Conservation (phyloP, 129 eudicot species). For the Mikania micrantha region DNA sequence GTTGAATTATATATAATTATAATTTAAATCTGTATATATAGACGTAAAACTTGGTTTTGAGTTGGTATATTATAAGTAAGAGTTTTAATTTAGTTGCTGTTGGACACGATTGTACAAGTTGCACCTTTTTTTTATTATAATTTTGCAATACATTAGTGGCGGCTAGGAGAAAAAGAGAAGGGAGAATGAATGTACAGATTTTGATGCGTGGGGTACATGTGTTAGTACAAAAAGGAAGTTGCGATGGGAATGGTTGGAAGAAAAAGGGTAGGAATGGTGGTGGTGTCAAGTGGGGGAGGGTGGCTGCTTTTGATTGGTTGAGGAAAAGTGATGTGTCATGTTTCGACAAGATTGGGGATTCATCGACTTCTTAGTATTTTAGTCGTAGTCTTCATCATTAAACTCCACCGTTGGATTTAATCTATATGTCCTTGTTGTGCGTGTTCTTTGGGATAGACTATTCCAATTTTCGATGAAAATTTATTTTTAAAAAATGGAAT, state of each 20-base stretch:
- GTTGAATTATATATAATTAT: no score
- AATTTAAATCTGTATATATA: no score
- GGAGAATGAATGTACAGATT: background rate
- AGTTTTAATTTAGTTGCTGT: no score
- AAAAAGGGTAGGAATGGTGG: slow-evolving; percentile 5
- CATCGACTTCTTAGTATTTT: slow-evolving; percentile 13
- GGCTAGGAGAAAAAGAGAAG: background rate
- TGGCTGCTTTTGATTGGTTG: slow-evolving; percentile 6
- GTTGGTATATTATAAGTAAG: no score
- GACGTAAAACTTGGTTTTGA: no score
- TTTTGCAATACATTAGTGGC: no score
- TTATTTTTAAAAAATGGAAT: no score
- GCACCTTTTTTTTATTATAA: no score
- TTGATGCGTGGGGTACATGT: background rate
- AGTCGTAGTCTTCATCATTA: background rate
- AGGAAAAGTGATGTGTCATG: slow-evolving; percentile 20
- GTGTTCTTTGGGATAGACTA: slow-evolving; percentile 18
- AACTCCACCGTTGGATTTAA: slow-evolving; percentile 18
- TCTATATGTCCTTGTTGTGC: slow-evolving; percentile 9
- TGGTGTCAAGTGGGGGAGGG: slow-evolving; percentile 10
- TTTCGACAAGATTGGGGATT: slow-evolving; percentile 19
- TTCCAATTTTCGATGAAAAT: no score
- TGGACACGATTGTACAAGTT: no score
- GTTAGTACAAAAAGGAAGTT: background rate
- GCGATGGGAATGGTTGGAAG: slow-evolving; percentile 24